Evolutionary conservation across 225 moss, liverwort and hornwort genomes (phyloP).

Genomic region (Bryum argenteum): DNA sequence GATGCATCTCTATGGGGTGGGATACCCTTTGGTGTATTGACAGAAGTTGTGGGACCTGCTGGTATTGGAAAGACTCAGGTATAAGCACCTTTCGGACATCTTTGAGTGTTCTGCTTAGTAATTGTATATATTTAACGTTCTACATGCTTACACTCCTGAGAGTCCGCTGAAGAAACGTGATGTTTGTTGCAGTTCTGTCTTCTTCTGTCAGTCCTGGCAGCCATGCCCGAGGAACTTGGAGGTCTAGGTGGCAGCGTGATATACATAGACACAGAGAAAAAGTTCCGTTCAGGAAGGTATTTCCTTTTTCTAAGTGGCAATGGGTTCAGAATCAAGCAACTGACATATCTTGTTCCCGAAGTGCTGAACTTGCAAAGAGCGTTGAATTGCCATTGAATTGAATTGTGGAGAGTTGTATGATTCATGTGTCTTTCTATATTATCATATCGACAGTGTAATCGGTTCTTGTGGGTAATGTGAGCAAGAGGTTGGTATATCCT

Average conservation of each 20-base stretch:
- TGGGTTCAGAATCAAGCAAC: slow-evolving; percentile 11
- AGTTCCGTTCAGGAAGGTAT: slow-evolving; percentile 71
- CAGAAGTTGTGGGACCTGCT: slow-evolving; percentile 74
- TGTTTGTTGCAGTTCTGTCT: slow-evolving; percentile 68
- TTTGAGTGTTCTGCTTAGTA: slow-evolving; percentile 6
- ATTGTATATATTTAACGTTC: background rate
- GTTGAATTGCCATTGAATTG: slow-evolving; percentile 5
- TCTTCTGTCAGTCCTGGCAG: slow-evolving; percentile 64
- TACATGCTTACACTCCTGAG: background rate
- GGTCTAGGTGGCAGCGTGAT: slow-evolving; percentile 69
- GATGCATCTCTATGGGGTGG: slow-evolving; percentile 74
- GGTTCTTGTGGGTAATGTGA: background rate
- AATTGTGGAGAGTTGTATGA: background rate
- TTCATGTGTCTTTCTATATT: background rate
- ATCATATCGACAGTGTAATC: slow-evolving; percentile 6
- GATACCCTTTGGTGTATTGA: slow-evolving; percentile 77
- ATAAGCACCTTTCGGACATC: background rate
- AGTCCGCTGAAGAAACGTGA: background rate
- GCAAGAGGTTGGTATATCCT: background rate
- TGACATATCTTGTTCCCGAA: slow-evolving; percentile 6
- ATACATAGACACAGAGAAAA: slow-evolving; percentile 81
- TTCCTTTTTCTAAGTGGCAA: slow-evolving; percentile 6
- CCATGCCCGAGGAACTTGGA: slow-evolving; percentile 57
- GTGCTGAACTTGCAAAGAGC: slow-evolving; percentile 8
- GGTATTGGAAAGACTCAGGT: slow-evolving; percentile 89